These are phyloP conservation scores for Betula pendula DNA, from an alignment of 306 rosid species.

Conservation along the genomic window DNA sequence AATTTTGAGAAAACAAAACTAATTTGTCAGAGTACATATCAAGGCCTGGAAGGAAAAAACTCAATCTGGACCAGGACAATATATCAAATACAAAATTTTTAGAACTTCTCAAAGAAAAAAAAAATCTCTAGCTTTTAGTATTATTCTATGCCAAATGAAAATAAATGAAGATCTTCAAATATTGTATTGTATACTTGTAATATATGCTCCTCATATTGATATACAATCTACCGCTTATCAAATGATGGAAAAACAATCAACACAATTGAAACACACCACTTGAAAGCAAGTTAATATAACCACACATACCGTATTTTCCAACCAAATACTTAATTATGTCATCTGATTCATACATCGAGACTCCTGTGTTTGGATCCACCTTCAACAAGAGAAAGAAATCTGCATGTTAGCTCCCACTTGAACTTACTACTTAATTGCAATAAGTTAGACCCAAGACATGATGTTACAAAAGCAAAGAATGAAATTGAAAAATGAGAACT, in stretches of 20 bases:
- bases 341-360: slow-evolving; percentile 96
- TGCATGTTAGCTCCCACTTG: slow-evolving; percentile 22
- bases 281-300: slow-evolving; percentile 4
- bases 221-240: neutral
- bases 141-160: neutral
- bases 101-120: neutral
- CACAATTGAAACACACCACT: neutral
- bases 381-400: slow-evolving; percentile 37
- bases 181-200: neutral
- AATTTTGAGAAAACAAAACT: neutral
- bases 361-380: slow-evolving; percentile 95
- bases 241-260: slow-evolving; percentile 11
- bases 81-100: neutral
- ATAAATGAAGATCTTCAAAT: neutral
- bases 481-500: neutral
- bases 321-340: slow-evolving; percentile 87
- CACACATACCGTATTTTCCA: slow-evolving; percentile 69
- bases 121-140: neutral
- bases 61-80: neutral
- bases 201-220: neutral
- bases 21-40: slow-evolving; percentile 5
- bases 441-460: slow-evolving; percentile 7
- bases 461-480: slow-evolving; percentile 1
- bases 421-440: slow-evolving; percentile 7
- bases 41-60: slow-evolving; percentile 4